Evolutionary conservation across 164 flowering plant genomes (phyloP).

Genomic region (Annona cherimola): DNA sequence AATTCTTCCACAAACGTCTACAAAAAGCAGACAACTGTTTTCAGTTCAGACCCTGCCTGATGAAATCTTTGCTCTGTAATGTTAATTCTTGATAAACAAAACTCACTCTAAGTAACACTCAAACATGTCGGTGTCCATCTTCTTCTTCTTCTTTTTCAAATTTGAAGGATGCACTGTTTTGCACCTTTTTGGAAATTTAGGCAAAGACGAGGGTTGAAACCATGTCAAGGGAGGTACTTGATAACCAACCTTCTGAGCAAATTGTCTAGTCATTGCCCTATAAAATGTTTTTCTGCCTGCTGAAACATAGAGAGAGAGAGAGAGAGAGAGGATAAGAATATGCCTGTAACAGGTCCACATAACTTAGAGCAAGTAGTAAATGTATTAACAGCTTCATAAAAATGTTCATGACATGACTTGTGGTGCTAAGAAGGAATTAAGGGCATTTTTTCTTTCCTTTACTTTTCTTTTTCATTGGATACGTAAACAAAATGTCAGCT

Average conservation of each 20-base stretch:
- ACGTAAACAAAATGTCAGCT: background rate
- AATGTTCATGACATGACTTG: background rate
- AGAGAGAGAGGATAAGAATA: background rate
- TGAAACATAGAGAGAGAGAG: slow-evolving; percentile 20
- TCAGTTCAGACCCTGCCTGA: background rate
- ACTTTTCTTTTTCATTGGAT: no score
- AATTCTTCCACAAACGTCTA: slow-evolving; percentile 22
- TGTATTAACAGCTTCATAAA: background rate
- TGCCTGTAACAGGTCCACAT: background rate
- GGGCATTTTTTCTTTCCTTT: no score
- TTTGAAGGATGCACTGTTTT: background rate
- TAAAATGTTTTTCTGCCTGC: slow-evolving; percentile 4
- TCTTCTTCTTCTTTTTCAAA: slow-evolving; percentile 6
- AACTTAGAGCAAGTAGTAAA: background rate
- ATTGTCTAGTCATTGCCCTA: slow-evolving; percentile 14
- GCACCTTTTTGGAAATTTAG: slow-evolving; percentile 14
- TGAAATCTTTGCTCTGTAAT: background rate
- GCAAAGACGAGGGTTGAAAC: slow-evolving; percentile 10
- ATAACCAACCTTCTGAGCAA: slow-evolving; percentile 2
- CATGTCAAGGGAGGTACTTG: slow-evolving; percentile 15
- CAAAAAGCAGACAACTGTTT: background rate
- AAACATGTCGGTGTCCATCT: slow-evolving; percentile 22
- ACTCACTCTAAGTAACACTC: slow-evolving; percentile 25
- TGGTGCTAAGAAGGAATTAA: background rate
- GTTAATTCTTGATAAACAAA: background rate